Evolutionary conservation across 495 filamentous ascomycete genomes (phyloP).

Genomic region (Tetracladium marchalianum): DNA sequence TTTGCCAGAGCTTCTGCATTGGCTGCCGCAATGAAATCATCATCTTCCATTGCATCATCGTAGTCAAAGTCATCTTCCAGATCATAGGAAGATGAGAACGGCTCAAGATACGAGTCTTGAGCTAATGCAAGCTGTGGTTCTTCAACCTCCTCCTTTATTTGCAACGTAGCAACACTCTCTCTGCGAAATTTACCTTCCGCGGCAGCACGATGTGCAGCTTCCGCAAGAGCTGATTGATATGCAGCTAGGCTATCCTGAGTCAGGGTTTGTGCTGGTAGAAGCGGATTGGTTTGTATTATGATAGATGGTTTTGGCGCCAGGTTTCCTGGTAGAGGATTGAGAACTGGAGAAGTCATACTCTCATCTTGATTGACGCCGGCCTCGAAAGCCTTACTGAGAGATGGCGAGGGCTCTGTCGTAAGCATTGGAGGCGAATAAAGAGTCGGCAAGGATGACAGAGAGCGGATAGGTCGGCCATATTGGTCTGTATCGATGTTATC

Average conservation of each 20-base stretch:
- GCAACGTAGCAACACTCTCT: slow-evolving; percentile 25
- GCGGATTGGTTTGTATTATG: not conserved
- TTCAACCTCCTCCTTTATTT: slow-evolving; percentile 23
- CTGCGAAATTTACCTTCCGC: slow-evolving; percentile 58
- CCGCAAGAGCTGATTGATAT: slow-evolving; percentile 73
- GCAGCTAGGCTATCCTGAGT: slow-evolving; percentile 53
- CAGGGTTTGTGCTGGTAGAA: not conserved
- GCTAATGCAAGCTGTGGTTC: slow-evolving; percentile 19
- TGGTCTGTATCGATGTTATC: slow-evolving; percentile 53
- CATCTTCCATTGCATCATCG: slow-evolving; percentile 64
- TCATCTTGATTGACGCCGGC: not conserved
- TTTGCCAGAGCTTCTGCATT: slow-evolving; percentile 90
- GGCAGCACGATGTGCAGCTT: slow-evolving; percentile 66
- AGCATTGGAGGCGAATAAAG: slow-evolving; percentile 15
- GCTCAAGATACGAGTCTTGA: slow-evolving; percentile 27
- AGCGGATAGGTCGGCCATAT: slow-evolving; percentile 43
- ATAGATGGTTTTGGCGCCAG: slow-evolving; percentile 6
- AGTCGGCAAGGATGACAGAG: slow-evolving; percentile 30
- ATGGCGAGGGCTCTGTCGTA: slow-evolving; percentile 5
- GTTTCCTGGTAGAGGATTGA: not conserved
- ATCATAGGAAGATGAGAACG: slow-evolving; percentile 20
- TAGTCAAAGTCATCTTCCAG: slow-evolving; percentile 38
- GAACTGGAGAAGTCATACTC: not conserved
- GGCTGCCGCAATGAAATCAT: slow-evolving; percentile 85
- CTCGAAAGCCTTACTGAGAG: slow-evolving; percentile 5